Evolutionary conservation across 2,329 filamentous ascomycete genomes (phyloP).

Genomic region (Diaporthe citrichinensis): DNA sequence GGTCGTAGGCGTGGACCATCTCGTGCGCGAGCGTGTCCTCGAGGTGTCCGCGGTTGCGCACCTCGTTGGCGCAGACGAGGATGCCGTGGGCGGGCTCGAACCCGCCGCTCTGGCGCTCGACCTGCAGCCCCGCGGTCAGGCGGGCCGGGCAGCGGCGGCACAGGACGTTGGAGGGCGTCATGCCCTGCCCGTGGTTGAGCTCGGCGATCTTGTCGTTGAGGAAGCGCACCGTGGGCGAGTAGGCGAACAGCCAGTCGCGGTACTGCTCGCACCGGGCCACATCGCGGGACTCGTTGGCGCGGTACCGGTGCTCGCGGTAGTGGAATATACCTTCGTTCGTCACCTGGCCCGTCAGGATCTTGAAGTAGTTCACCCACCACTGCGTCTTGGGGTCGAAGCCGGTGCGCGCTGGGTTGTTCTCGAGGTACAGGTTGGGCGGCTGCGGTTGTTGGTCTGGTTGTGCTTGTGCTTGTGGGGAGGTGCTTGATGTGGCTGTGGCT

Average conservation of each 20-base stretch:
- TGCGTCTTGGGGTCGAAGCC: conserved; percentile 73
- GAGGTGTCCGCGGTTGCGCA: conserved; percentile 82
- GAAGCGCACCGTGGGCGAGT: conserved; percentile 90
- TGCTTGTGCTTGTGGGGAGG: conserved; percentile 34
- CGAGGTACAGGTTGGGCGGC: conserved; percentile 53
- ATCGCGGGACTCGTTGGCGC: conserved; percentile 81
- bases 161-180: conserved; percentile 82
- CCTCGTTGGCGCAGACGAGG: conserved; percentile 91
- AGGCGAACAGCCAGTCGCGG: conserved; percentile 86
- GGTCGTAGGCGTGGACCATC: conserved; percentile 98
- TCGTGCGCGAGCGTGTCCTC: conserved; percentile 97
- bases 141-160: conserved; percentile 82
- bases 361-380: conserved; percentile 89
- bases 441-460: conserved; percentile 17
- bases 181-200: conserved; percentile 75
- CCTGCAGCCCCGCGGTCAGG: conserved; percentile 68
- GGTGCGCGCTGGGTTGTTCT: conserved; percentile 72
- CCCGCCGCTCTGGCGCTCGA: conserved; percentile 80
- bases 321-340: conserved; percentile 77
- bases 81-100: conserved; percentile 92
- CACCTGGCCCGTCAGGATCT: conserved; percentile 81
- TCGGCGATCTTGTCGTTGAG: conserved; percentile 84
- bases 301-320: conserved; percentile 84
- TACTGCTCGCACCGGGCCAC: conserved; percentile 85
- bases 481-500: background rate